Base-by-base conservation (phyloP, 2,329 filamentous ascomycete genomes). In the Orbilia ellipsospora region DNA sequence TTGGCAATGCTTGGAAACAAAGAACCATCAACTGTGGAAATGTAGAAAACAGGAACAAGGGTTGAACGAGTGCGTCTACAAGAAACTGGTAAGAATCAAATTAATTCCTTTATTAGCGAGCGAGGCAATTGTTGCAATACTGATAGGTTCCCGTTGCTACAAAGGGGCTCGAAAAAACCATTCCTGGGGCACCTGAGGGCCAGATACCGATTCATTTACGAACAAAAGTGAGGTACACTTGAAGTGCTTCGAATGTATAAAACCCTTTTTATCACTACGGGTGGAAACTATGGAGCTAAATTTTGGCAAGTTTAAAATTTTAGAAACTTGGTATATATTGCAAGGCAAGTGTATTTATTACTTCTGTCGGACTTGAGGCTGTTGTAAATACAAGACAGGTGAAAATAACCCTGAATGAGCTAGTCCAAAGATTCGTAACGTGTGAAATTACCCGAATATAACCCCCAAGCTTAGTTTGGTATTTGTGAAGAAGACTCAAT, bases 21-120 rank as follows among this genome's bases (percentile, higher is more conserved):
- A 96, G 86, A 99, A 99, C 86, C 95, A 99, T 82, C 92, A 97
- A 84, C 86, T 98, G 74, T 99, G 93, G 91, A 93, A 98, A 82
- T 99, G 95, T 86, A 89, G 95, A 80, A 90, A 89, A 81, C 86
- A 88, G 78, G 95, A 99, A 86, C 90, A 92, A 88, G 90, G 90
- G 82, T 86, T 99, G 80, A 99, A 97, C 87, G 91, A 90, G 85
- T 99, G 95, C 84, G 94, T 97, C 57, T 98, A 92, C 82, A 90
- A 97, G 79, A 98, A 97, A 83, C 84, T 99, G 85, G 95, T 99
- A 86, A 77, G 91, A 18, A 20, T 18, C 18, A 20, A 15, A 5
- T 5, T 20, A 4, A n/a, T n/a, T 48, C 44, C 16, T 18, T 23
- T 23, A 18, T 3, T 52, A 12, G 3, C 8, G 13, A 20, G 48